Base-by-base conservation (phyloP, 2,329 filamentous ascomycete species). In the Epicoccum sorghinum region DNA sequence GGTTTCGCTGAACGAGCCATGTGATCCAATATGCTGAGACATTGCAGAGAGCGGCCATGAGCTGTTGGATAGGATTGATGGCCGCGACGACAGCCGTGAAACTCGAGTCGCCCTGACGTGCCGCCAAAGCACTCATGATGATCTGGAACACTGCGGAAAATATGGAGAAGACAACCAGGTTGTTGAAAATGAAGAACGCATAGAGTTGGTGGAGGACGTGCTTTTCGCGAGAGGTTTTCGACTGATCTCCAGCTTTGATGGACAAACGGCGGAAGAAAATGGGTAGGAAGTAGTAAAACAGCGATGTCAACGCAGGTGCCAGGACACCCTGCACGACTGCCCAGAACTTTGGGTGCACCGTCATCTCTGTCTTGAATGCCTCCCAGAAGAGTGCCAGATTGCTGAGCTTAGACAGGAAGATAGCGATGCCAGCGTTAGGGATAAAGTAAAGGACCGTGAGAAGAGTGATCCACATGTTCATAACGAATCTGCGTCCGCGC, bases 171-270 rank as follows among this genome's bases (percentile, higher is more conserved):
- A 98, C 87, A 62, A 99, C 80, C 50, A 99, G 77, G 70, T 98
- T 98, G 83, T 99, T 99, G 81, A 99, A 92, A 47, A 97, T 85
- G 75, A 99, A 99, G 79, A 99, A 99, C 14, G 90, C 84, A 76
- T 96, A 99, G 2, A 99, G 83, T 75, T 96, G 96, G 59, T 86
- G 87, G 55, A 95, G 83, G 47, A 99, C 95, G 73, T 98, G 93
- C 27, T 91, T 84, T 73, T 99, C 95, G 49, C 95, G 86, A 24
- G 91, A 90, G 0, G 91, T 96, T 77, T 98, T 99, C 42, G 91
- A 96, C 61, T 89, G 83, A 70, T 98, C 93, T 60, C 95, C 95
- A 4, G 90, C 89, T 62, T 85, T 85, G 57, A 92, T 88, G 5
- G 91, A 89, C 33, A 99, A 81, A 22, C 90, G 88, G 51, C 95